Base-by-base conservation (phyloP, 208 protist genomes). In the Blastocrithidia nonstop region DNA sequence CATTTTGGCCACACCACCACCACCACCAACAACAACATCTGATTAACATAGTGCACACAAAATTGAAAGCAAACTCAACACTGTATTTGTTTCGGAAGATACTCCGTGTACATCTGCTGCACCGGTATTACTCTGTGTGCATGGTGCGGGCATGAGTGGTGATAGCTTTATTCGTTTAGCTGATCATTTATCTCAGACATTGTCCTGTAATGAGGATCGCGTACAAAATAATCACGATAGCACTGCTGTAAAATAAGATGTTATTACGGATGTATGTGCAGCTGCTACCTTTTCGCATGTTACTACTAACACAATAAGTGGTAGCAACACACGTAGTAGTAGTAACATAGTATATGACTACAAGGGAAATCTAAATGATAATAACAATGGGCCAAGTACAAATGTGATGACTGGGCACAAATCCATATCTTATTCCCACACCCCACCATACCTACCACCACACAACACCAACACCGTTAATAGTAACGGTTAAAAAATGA, bases 81-180 rank as follows among this genome's bases (percentile, higher is more conserved):
- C 29, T 35, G 29, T n/a, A n/a, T 35, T 35, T 11, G 11, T 35
- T n/a, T 11, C 11, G 11, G 29, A 35, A n/a, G 29, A 11, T 36
- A 46, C 26, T n/a, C 33, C 36, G 32, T 53, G 48, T 23, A 5
- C 25, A 38, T 8, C 55, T 23, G 26, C 43, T 4, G 25, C 42
- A 7, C 74, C 77, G 9, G 66, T 88, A n/a, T 51, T 95, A 0
- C 66, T 95, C 9, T 91, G 82, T 50, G 61, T 94, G 16, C 88
- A 95, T 57, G 88, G 88, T 15, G 88, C 80, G 6, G 88, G 88
- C 11, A 83, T 92, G 68, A 76, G 72, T 53, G 61, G 63, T 21
- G 71, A 83, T 16, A 74, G 52, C 51, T 95, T 82, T 50, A 67
- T 64, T 11, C 36, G 61, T 0, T 55, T 87, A 7, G 67, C 79